A percentile compares a stretch with the other conserved stretches of the same genome.
These are phyloP conservation scores for Venturia carpophila DNA, from an alignment of 2,329 filamentous ascomycete species.

Conservation along the genomic window DNA sequence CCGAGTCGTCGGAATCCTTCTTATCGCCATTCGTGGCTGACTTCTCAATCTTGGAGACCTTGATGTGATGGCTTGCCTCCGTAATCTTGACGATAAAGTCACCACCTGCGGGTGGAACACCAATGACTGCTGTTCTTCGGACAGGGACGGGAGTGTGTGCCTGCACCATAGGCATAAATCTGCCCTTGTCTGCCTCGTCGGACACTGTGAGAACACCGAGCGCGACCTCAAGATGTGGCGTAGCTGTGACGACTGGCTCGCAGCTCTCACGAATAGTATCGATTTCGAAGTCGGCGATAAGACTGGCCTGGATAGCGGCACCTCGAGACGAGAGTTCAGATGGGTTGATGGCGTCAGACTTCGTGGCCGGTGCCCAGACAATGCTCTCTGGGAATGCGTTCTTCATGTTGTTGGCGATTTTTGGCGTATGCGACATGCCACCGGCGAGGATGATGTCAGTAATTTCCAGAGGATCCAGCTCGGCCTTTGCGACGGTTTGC, in stretches of 20 bases:
- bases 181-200: conserved; percentile 27
- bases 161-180: conserved; percentile 71
- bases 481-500: conserved; percentile 82
- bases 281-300: conserved; percentile 90
- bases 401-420: conserved; percentile 74
- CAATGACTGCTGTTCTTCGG: conserved; percentile 72
- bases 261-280: conserved; percentile 94
- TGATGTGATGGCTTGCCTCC: conserved; percentile 86
- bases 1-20: conserved; percentile 55
- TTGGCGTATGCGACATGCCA: conserved; percentile 86
- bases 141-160: conserved; percentile 86
- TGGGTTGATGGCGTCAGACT: conserved; percentile 74
- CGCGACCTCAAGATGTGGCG: conserved; percentile 80
- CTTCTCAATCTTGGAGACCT: conserved; percentile 83
- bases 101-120: conserved; percentile 69
- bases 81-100: conserved; percentile 82
- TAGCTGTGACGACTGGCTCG: conserved; percentile 88
- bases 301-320: conserved; percentile 87
- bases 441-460: conserved; percentile 92
- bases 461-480: conserved; percentile 83
- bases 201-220: conserved; percentile 72
- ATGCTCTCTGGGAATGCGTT: conserved; percentile 67
- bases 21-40: conserved; percentile 29
- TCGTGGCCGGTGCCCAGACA: conserved; percentile 77
- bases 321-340: conserved; percentile 83